phyloP scores from a whole-genome alignment of 108 stramenopile genomes.

The Stephanodiscus minutulus region DNA sequence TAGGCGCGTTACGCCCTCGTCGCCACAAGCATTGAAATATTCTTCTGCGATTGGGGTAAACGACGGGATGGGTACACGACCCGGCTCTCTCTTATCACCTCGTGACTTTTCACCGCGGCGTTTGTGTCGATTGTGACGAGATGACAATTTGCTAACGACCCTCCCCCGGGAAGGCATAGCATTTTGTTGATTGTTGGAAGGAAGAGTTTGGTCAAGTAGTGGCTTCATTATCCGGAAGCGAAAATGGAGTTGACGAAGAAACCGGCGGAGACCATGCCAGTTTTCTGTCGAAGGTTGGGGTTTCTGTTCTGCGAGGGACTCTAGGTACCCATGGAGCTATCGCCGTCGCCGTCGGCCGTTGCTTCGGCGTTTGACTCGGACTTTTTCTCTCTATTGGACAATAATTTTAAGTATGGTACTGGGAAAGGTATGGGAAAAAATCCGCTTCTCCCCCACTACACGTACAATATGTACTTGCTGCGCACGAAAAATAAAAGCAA shows the following conservation, averaged over 20 bases:
- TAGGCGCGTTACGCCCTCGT: slow-evolving; percentile 5
- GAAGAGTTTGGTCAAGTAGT: background rate
- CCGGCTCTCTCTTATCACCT: slow-evolving; percentile 3
- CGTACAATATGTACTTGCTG: too few species aligned
- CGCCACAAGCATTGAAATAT: slow-evolving; percentile 11
- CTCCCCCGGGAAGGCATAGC: slow-evolving; percentile 3
- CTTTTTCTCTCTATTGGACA: too few species aligned
- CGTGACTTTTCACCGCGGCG: slow-evolving; percentile 6
- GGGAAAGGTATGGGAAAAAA: too few species aligned
- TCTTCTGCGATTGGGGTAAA: slow-evolving; percentile 20
- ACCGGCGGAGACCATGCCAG: background rate
- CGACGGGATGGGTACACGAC: slow-evolving; percentile 28
- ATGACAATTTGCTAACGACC: slow-evolving; percentile 25
- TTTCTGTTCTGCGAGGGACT: too few species aligned
- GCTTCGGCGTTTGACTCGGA: too few species aligned
- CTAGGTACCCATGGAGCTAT: too few species aligned
- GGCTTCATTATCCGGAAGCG: background rate
- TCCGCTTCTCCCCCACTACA: too few species aligned
- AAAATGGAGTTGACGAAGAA: background rate
- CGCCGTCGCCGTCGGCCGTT: too few species aligned
- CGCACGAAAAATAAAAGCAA: too few species aligned
- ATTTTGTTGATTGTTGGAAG: slow-evolving; percentile 5
- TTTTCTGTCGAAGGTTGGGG: background rate
- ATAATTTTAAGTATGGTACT: too few species aligned
- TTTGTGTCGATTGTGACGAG: slow-evolving; percentile 33